phyloP scores from a whole-genome alignment of 2,329 filamentous ascomycete genomes.

The Ophiocordyceps polyrhachis-furcata region DNA sequence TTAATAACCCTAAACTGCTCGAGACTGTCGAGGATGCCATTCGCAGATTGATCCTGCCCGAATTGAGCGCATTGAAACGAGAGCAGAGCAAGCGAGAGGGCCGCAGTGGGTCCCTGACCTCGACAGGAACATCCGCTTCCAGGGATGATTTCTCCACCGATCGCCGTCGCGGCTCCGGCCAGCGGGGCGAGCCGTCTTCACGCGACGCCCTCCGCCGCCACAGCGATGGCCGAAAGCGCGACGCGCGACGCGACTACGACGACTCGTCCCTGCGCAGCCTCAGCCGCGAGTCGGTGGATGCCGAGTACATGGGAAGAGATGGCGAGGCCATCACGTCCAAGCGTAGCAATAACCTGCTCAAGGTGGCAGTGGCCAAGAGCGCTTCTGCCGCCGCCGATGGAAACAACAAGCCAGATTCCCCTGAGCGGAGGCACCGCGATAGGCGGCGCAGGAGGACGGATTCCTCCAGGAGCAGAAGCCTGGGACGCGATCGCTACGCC shows the following conservation, averaged over 20 bases:
- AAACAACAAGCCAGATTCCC: conserved; percentile 21
- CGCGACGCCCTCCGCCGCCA: conserved; percentile 29
- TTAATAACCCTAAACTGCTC: conserved; percentile 80
- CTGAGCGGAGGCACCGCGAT: conserved; percentile 31
- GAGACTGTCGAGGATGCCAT: conserved; percentile 91
- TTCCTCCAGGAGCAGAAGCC: conserved; percentile 23
- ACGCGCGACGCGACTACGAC: conserved; percentile 35
- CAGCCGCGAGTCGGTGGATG: conserved; percentile 26
- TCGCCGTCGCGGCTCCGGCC: conserved; percentile 40
- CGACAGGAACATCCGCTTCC: conserved; percentile 34
- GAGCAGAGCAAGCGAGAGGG: conserved; percentile 66
- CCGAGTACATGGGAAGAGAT: conserved; percentile 16
- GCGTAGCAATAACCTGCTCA: conserved; percentile 24
- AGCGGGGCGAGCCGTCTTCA: conserved; percentile 27
- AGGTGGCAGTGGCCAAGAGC: conserved; percentile 17
- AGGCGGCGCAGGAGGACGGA: conserved; percentile 34
- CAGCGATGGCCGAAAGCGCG: conserved; percentile 28
- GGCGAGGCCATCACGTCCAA: conserved; percentile 25
- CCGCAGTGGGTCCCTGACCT: conserved; percentile 44
- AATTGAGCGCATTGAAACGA: conserved; percentile 78
- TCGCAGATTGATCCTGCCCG: conserved; percentile 71
- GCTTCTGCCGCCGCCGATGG: conserved; percentile 16
- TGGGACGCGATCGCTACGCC: conserved; percentile 23
- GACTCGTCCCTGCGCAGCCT: conserved; percentile 28
- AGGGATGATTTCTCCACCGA: conserved; percentile 38